Evolutionary conservation across 2,329 filamentous ascomycete species (phyloP).

Genomic region (Lasiodiplodia gonubiensis): DNA sequence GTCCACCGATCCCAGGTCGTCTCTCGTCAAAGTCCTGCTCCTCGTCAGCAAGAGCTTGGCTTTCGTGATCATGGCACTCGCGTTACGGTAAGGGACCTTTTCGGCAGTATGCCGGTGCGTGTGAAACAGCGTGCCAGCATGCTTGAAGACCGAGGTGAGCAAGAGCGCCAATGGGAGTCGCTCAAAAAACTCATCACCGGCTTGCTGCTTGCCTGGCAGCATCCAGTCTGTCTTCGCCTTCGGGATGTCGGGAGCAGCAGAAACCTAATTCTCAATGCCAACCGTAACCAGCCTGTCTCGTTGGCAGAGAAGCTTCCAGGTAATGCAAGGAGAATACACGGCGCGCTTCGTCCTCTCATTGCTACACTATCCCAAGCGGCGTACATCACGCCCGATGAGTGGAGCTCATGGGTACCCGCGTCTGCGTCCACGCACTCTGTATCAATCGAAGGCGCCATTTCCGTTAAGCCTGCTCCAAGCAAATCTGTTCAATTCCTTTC

Average conservation of each 20-base stretch:
- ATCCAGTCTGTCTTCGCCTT: slow-evolving; percentile 62
- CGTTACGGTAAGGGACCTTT: slow-evolving; percentile 78
- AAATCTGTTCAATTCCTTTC: slow-evolving; percentile 82
- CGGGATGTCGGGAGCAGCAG: slow-evolving; percentile 56
- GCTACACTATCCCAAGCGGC: slow-evolving; percentile 70
- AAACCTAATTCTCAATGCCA: slow-evolving; percentile 40
- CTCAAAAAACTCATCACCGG: slow-evolving; percentile 65
- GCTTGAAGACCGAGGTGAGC: slow-evolving; percentile 57
- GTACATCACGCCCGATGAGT: slow-evolving; percentile 61
- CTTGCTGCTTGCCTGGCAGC: slow-evolving; percentile 73
- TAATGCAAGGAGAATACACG: slow-evolving; percentile 29
- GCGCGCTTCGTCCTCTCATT: slow-evolving; percentile 44
- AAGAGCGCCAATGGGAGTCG: slow-evolving; percentile 68
- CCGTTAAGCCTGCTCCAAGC: slow-evolving; percentile 70
- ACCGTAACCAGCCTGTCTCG: slow-evolving; percentile 29
- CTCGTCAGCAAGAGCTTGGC: slow-evolving; percentile 62
- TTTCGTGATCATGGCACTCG: slow-evolving; percentile 72
- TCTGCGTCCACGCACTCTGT: slow-evolving; percentile 69
- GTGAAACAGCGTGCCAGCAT: slow-evolving; percentile 74
- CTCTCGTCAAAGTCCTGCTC: slow-evolving; percentile 67
- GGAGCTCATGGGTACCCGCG: slow-evolving; percentile 70
- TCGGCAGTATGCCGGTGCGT: slow-evolving; percentile 88
- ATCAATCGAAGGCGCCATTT: slow-evolving; percentile 73
- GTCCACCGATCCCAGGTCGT: slow-evolving; percentile 74
- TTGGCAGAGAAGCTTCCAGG: slow-evolving; percentile 39